Percentiles rank a stretch among this genome's conserved stretches.
Evolutionary conservation across 805 yeast species (phyloP).

Genomic region (Lachancea lanzarotensis): DNA sequence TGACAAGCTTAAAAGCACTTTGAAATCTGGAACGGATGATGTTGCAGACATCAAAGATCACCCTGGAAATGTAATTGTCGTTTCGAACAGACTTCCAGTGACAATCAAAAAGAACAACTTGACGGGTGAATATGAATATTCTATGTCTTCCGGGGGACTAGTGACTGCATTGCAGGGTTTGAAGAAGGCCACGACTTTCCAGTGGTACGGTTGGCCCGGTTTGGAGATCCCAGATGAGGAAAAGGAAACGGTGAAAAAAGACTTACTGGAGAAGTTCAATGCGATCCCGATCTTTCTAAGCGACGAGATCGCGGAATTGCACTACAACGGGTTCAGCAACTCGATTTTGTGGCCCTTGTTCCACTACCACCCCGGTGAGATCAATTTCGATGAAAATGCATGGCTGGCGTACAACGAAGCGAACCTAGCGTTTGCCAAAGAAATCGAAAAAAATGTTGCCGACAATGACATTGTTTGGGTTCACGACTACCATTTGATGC

Average conservation of each 20-base stretch:
- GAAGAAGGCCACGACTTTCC: slow-evolving; percentile 73
- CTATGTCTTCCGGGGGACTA: slow-evolving; percentile 95
- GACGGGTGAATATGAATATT: slow-evolving; percentile 63
- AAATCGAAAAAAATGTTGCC: slow-evolving; percentile 58
- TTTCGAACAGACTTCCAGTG: slow-evolving; percentile 92
- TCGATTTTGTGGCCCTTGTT: slow-evolving; percentile 96
- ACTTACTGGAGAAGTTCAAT: slow-evolving; percentile 68
- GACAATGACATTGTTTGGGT: slow-evolving; percentile 94
- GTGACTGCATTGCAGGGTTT: slow-evolving; percentile 94
- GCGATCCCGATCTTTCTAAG: slow-evolving; percentile 85
- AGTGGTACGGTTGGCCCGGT: slow-evolving; percentile 99
- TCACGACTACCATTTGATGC: slow-evolving; percentile 85
- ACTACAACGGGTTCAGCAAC: slow-evolving; percentile 93
- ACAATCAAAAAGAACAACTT: slow-evolving; percentile 63
- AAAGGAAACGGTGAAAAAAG: slow-evolving; percentile 58
- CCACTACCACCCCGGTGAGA: slow-evolving; percentile 98
- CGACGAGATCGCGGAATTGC: slow-evolving; percentile 90
- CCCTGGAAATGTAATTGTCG: slow-evolving; percentile 74
- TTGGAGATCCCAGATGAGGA: slow-evolving; percentile 77
- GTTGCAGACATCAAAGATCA: slow-evolving; percentile 12
- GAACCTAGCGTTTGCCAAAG: slow-evolving; percentile 71
- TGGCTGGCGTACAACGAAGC: slow-evolving; percentile 98
- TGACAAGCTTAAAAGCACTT: slow-evolving; percentile 4
- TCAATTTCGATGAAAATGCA: slow-evolving; percentile 94
- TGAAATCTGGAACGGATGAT: slow-evolving; percentile 4